phyloP scores from a whole-genome alignment of 305 asterid species.

The Fraxinus nigra region DNA sequence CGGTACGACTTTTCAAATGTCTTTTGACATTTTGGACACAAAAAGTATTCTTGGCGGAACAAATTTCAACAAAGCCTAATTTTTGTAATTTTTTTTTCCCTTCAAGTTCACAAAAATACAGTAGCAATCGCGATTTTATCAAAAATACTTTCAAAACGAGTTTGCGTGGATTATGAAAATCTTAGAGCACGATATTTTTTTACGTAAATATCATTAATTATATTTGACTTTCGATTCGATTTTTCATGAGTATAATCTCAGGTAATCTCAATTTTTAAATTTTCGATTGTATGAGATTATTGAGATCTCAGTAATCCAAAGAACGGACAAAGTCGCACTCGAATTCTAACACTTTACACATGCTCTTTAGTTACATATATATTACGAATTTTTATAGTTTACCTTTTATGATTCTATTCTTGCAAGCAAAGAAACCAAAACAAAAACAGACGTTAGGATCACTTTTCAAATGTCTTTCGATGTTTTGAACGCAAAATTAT shows the following conservation, averaged over 20 bases:
- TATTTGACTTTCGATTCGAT: background rate
- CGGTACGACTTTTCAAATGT: too few species aligned
- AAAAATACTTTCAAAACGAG: background rate
- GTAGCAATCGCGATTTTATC: background rate
- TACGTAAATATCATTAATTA: background rate
- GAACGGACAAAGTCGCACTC: background rate
- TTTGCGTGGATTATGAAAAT: background rate
- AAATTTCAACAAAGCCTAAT: too few species aligned
- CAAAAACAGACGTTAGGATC: background rate
- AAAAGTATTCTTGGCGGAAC: too few species aligned
- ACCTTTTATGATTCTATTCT: background rate
- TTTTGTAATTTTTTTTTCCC: too few species aligned
- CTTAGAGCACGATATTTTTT: background rate
- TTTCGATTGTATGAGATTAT: background rate
- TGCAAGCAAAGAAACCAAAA: background rate
- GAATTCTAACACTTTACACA: background rate
- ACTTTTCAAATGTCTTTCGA: background rate
- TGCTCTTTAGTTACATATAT: background rate
- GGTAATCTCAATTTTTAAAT: background rate
- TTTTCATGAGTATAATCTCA: background rate
- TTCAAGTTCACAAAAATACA: too few species aligned
- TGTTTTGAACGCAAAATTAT: background rate
- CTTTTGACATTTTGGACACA: too few species aligned
- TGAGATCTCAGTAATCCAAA: background rate
- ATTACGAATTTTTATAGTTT: background rate